A percentile compares a stretch with the other conserved stretches of the same genome.
Evolutionary conservation across 2,329 filamentous ascomycete genomes (phyloP).

Genomic region (Albifimbria verrucaria): DNA sequence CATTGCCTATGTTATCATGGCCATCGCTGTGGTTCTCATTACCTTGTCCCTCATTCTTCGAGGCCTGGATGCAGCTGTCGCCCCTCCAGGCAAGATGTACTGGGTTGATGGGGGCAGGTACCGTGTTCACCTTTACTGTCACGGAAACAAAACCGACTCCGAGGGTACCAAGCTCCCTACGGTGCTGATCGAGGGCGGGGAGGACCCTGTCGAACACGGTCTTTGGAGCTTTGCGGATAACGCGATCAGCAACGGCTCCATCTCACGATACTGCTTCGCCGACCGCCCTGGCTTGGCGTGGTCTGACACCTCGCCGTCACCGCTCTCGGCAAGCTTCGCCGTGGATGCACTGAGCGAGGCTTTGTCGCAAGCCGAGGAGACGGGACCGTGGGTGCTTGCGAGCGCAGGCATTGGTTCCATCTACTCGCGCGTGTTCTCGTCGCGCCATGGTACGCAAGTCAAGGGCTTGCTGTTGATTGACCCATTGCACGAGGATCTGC

Average conservation of each 20-base stretch:
- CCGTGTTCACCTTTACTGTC: conserved; percentile 78
- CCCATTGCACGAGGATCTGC: conserved; percentile 81
- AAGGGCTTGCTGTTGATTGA: conserved; percentile 83
- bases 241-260: conserved; percentile 74
- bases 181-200: conserved; percentile 80
- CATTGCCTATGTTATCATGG: conserved; percentile 65
- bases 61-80: conserved; percentile 71
- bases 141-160: conserved; percentile 62
- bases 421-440: conserved; percentile 87
- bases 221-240: conserved; percentile 78
- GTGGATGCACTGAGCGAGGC: conserved; percentile 86
- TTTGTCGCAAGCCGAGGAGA: conserved; percentile 73
- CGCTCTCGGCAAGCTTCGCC: conserved; percentile 90
- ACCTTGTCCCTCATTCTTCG: conserved; percentile 78
- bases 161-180: conserved; percentile 63
- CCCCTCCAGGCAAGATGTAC: conserved; percentile 70
- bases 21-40: conserved; percentile 67
- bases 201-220: conserved; percentile 72
- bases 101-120: conserved; percentile 84
- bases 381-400: conserved; percentile 84
- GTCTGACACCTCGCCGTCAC: conserved; percentile 88
- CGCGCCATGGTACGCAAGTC: conserved; percentile 72
- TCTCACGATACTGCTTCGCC: conserved; percentile 89
- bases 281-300: conserved; percentile 89
- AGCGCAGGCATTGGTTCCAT: conserved; percentile 85